A percentile compares a stretch with the other conserved stretches of the same genome.
Conservation (phyloP, 345 rosid genomes). For the Luvunga scandens region DNA sequence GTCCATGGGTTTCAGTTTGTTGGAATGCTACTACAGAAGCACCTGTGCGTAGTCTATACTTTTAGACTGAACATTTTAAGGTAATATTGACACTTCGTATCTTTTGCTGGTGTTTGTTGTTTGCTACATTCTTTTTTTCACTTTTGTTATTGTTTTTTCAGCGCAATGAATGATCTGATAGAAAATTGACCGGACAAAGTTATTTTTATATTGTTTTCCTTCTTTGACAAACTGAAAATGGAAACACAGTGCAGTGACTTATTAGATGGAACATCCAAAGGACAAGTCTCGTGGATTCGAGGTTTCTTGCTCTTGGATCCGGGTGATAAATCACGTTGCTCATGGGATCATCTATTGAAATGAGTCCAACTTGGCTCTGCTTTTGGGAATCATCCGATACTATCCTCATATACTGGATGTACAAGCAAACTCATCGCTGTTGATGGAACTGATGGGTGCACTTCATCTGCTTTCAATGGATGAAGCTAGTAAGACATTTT, state of each 20-base stretch:
- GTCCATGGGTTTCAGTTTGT: constrained; percentile 49
- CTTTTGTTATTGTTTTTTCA: constrained; percentile 38
- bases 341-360: constrained; percentile 28
- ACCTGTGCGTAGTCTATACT: constrained; percentile 28
- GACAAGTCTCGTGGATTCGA: constrained; percentile 26
- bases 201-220: constrained; percentile 45
- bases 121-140: constrained; percentile 14
- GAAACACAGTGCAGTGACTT: constrained; percentile 20
- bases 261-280: too few relatives aligned
- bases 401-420: constrained; percentile 43
- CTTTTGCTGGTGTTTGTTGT: not conserved
- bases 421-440: too few relatives aligned
- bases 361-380: constrained; percentile 42
- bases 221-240: constrained; percentile 58
- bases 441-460: not conserved
- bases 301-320: constrained; percentile 31
- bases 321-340: constrained; percentile 29
- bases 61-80: constrained; percentile 26
- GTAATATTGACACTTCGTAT: constrained; percentile 32
- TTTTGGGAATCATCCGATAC: constrained; percentile 72
- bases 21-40: constrained; percentile 57
- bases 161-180: constrained; percentile 64
- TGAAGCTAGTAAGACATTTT: not conserved
- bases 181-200: constrained; percentile 58
- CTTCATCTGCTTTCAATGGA: constrained; percentile 43